A percentile compares a stretch with the other conserved stretches of the same genome.
Conservation (phyloP, 352 stramenopile genomes). For the Pythium rhizo-oryzae region DNA sequence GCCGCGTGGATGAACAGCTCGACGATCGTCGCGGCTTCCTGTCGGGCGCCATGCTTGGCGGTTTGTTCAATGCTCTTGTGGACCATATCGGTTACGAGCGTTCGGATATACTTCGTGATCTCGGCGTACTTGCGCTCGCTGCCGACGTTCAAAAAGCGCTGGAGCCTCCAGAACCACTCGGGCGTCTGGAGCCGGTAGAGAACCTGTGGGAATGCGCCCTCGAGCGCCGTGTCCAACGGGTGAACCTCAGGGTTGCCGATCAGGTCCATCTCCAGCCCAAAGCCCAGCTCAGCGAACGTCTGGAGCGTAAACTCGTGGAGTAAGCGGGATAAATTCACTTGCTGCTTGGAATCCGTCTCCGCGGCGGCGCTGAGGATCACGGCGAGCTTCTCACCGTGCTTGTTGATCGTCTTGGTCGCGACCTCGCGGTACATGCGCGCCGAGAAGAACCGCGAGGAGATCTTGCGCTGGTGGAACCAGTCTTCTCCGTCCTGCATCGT, state of each 20-base stretch:
- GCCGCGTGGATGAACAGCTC: constrained; percentile 23
- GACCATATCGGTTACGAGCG: constrained; percentile 15
- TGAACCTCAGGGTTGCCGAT: constrained; percentile 9
- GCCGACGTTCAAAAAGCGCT: constrained; percentile 19
- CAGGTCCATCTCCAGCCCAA: constrained; percentile 23
- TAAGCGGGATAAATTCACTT: constrained; percentile 20
- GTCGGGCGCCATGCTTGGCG: constrained; percentile 10
- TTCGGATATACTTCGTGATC: constrained; percentile 4
- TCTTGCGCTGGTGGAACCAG: no score
- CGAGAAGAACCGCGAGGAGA: no score
- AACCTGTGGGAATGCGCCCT: constrained; percentile 10
- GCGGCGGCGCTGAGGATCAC: neutral
- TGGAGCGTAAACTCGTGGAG: constrained; percentile 29
- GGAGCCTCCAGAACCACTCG: constrained; percentile 21
- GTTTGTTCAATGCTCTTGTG: constrained; percentile 13
- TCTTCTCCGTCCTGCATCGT: constrained; percentile 23
- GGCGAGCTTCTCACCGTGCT: constrained; percentile 15
- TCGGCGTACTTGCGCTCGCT: constrained; percentile 17
- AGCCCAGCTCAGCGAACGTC: constrained; percentile 30
- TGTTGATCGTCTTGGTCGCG: constrained; percentile 25
- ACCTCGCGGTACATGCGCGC: no score
- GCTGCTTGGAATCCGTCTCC: constrained; percentile 2
- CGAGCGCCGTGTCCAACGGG: constrained; percentile 17
- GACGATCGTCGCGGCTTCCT: constrained; percentile 20
- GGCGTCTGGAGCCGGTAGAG: constrained; percentile 10